Conservation (phyloP, 1,284 basidiomycete species). For the Sphaerobolus stellatus region DNA sequence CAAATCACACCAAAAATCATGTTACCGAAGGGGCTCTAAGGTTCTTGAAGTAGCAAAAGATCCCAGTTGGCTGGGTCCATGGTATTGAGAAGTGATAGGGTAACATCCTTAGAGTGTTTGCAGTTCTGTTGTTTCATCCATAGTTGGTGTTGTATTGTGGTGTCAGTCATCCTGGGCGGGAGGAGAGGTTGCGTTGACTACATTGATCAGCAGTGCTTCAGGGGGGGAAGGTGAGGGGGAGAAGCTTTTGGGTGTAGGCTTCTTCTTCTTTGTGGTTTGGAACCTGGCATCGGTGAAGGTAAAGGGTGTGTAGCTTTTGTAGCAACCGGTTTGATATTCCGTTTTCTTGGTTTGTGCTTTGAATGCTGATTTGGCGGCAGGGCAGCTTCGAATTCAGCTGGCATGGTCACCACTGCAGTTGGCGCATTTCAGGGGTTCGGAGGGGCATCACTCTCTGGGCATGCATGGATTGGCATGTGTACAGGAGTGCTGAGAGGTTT, state of each 20-base stretch:
- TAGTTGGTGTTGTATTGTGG: background rate
- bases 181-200: background rate
- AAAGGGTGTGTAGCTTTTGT: background rate
- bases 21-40: no score
- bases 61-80: conserved; percentile 23
- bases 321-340: background rate
- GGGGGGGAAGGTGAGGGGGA: no score
- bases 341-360: background rate
- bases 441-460: conserved; percentile 21
- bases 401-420: conserved; percentile 23
- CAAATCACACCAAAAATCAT: no score
- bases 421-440: conserved; percentile 19
- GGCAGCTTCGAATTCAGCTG: conserved; percentile 12
- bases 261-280: conserved; percentile 10
- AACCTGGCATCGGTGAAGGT: background rate
- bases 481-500: no score
- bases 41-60: no score
- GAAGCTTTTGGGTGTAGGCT: conserved; percentile 15
- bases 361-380: background rate
- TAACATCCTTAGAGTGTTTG: conserved; percentile 24
- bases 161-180: background rate
- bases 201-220: background rate
- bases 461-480: conserved; percentile 24
- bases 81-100: conserved; percentile 20
- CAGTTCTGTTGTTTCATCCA: conserved; percentile 29